These are phyloP conservation scores for Metahyphopichia silvanorum DNA, from an alignment of 805 yeast species.

Conservation along the genomic window DNA sequence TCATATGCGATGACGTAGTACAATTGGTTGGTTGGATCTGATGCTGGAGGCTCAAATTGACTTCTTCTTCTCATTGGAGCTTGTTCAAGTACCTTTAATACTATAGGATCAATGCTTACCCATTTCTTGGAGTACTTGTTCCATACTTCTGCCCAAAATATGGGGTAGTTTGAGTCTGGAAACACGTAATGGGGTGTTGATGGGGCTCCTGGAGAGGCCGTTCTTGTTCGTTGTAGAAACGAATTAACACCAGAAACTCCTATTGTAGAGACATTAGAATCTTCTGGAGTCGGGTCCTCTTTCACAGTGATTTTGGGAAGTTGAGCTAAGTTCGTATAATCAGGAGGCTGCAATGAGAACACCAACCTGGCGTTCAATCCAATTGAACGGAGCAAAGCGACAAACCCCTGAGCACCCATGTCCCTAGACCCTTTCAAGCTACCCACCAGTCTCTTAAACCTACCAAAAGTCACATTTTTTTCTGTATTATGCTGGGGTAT, in stretches of 20 bases:
- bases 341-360: conserved; percentile 88
- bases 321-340: conserved; percentile 48
- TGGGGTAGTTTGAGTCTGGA: conserved; percentile 49
- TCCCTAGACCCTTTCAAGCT: conserved; percentile 69
- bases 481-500: conserved; percentile 18
- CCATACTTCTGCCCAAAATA: conserved; percentile 96
- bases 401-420: conserved; percentile 83
- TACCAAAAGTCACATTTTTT: conserved; percentile 28
- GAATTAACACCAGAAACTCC: no score
- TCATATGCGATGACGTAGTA: conserved; percentile 80
- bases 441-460: conserved; percentile 43
- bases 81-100: conserved; percentile 59
- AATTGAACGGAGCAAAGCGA: conserved; percentile 65
- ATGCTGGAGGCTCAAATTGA: conserved; percentile 69
- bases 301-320: conserved; percentile 9
- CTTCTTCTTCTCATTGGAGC: conserved; percentile 50
- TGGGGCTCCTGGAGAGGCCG: not conserved
- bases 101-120: conserved; percentile 84
- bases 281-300: conserved; percentile 3
- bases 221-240: no score
- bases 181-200: conserved; percentile 5
- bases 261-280: no score
- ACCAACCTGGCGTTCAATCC: conserved; percentile 73
- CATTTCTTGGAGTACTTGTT: conserved; percentile 67
- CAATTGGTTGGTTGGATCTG: conserved; percentile 55